phyloP scores from a whole-genome alignment of 2,329 filamentous ascomycete species.

The Domatiomyces globalis region DNA sequence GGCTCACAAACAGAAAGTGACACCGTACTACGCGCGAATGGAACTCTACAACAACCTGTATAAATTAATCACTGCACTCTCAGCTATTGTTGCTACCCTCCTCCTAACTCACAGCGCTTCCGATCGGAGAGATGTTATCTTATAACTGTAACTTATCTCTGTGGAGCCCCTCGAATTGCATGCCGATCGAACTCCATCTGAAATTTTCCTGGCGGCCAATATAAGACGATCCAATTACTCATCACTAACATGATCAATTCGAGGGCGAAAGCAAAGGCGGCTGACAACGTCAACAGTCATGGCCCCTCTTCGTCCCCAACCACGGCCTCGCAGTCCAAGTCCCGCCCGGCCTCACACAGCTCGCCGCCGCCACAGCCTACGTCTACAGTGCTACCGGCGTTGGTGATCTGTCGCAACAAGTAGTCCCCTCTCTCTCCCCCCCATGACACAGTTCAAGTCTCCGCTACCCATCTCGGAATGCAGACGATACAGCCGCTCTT shows the following conservation, averaged over 20 bases:
- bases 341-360: neutral
- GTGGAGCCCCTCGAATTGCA: neutral
- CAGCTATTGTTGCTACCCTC: too few relatives aligned
- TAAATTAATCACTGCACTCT: too few relatives aligned
- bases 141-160: neutral
- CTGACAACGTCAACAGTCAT: neutral
- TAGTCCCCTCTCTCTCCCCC: conserved; percentile 24
- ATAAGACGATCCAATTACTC: neutral
- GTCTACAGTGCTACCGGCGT: conserved; percentile 30
- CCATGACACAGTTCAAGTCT: neutral
- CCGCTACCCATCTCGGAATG: neutral
- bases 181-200: neutral
- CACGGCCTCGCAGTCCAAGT: neutral
- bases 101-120: too few relatives aligned
- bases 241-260: neutral
- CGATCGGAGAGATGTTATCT: too few relatives aligned
- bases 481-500: conserved; percentile 3
- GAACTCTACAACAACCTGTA: too few relatives aligned
- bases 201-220: neutral
- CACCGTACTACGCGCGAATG: too few relatives aligned
- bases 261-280: neutral
- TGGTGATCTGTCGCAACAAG: conserved; percentile 56
- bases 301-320: too few relatives aligned
- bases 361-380: neutral
- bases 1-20: too few relatives aligned